Evolutionary conservation across 306 rosid species (phyloP).

Genomic region (Glycine soja): DNA sequence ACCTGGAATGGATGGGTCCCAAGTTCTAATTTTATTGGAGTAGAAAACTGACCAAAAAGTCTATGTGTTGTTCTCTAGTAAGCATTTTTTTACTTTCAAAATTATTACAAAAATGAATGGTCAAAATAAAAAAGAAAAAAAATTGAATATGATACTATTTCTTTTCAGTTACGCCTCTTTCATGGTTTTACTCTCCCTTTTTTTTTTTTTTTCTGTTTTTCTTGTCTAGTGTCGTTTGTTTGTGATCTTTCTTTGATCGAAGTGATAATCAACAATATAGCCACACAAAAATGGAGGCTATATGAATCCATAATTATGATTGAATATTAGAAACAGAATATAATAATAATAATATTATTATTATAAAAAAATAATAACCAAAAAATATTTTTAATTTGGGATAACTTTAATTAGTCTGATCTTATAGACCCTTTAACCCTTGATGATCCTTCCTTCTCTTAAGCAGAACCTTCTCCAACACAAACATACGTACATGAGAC

Average conservation of each 20-base stretch:
- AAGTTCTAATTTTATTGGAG: background rate
- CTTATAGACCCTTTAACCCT: constrained; percentile 4
- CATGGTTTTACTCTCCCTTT: background rate
- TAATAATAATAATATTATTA: too few species aligned
- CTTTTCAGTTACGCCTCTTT: constrained; percentile 24
- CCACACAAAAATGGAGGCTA: too few species aligned
- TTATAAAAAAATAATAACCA: background rate
- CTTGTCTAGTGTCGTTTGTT: background rate
- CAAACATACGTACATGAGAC: constrained; percentile 41
- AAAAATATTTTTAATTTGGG: constrained; percentile 19
- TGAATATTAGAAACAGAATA: too few species aligned
- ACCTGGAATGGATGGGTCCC: background rate
- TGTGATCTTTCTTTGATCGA: background rate
- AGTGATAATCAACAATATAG: too few species aligned
- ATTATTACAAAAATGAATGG: constrained; percentile 17
- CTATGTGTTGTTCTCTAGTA: background rate
- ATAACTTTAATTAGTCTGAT: background rate
- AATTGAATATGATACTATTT: constrained; percentile 5
- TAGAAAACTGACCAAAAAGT: constrained; percentile 6
- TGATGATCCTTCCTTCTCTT: background rate
- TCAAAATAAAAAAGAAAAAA: background rate
- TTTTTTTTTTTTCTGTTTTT: background rate
- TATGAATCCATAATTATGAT: background rate
- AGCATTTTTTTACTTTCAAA: constrained; percentile 11
- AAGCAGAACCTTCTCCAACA: background rate